These are phyloP conservation scores for Hawksworthiomyces lignivorus DNA, from an alignment of 2,329 filamentous ascomycete species.

Conservation along the genomic window DNA sequence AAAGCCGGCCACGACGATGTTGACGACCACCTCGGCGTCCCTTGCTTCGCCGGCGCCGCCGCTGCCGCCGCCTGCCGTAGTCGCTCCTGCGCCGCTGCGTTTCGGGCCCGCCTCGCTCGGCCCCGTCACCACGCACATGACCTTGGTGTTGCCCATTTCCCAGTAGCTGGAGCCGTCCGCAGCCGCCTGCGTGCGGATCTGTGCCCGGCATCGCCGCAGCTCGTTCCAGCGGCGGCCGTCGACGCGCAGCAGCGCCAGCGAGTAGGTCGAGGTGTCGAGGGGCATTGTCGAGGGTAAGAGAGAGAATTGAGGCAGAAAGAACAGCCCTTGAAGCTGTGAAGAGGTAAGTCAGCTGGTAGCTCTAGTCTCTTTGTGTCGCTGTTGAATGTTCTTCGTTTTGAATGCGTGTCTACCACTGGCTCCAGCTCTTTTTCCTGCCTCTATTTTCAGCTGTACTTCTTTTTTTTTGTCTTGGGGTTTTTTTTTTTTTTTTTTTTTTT, in stretches of 20 bases:
- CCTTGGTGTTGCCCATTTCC: conserved; percentile 95
- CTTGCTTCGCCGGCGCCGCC: conserved; percentile 25
- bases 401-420: too few relatives aligned
- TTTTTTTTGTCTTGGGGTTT: too few relatives aligned
- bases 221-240: conserved; percentile 95
- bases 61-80: conserved; percentile 20
- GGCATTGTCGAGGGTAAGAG: conserved; percentile 62
- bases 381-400: too few relatives aligned
- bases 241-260: conserved; percentile 72
- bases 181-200: conserved; percentile 85
- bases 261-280: conserved; percentile 89
- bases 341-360: too few relatives aligned
- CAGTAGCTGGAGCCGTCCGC: conserved; percentile 91
- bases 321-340: too few relatives aligned
- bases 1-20: conserved; percentile 81
- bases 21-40: conserved; percentile 66
- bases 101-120: conserved; percentile 58
- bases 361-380: too few relatives aligned
- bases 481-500: too few relatives aligned
- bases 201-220: conserved; percentile 76
- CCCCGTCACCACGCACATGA: conserved; percentile 86
- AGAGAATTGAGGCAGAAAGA: too few relatives aligned
- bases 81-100: conserved; percentile 17
- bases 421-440: too few relatives aligned
- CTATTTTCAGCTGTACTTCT: too few relatives aligned